Evolutionary conservation across 2,329 filamentous ascomycete genomes (phyloP).

Genomic region (Rutstroemia sp.): DNA sequence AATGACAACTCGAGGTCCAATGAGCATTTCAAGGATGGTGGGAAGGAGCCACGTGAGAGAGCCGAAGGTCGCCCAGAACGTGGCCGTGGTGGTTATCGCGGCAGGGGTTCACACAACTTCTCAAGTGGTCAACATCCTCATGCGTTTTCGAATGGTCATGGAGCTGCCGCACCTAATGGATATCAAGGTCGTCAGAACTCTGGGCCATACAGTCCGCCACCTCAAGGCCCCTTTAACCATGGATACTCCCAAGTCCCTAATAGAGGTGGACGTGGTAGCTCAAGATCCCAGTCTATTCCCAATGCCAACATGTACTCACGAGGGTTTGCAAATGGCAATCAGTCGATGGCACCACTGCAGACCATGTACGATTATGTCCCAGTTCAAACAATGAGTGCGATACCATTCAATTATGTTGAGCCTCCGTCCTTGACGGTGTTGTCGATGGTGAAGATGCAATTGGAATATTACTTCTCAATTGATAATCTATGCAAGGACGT

Average conservation of each 20-base stretch:
- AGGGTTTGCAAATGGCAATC: slow-evolving; percentile 28
- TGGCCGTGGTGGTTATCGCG: slow-evolving; percentile 38
- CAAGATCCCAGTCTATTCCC: slow-evolving; percentile 56
- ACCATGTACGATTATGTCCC: slow-evolving; percentile 50
- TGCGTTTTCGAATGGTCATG: slow-evolving; percentile 35
- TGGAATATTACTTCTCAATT: slow-evolving; percentile 95
- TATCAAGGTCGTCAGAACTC: slow-evolving; percentile 24
- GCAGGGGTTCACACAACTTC: slow-evolving; percentile 34
- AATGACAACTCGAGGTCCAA: slow-evolving; percentile 17
- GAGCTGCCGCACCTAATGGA: slow-evolving; percentile 22
- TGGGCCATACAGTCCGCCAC: slow-evolving; percentile 31
- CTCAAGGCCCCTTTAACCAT: slow-evolving; percentile 30
- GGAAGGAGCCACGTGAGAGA: slow-evolving; percentile 28
- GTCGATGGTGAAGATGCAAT: slow-evolving; percentile 39
- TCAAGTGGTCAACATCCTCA: slow-evolving; percentile 28
- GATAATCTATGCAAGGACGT: slow-evolving; percentile 93
- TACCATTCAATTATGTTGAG: slow-evolving; percentile 51
- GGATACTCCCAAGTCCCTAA: slow-evolving; percentile 26
- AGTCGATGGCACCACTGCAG: slow-evolving; percentile 36
- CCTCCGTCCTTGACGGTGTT: slow-evolving; percentile 38
- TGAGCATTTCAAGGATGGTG: slow-evolving; percentile 20
- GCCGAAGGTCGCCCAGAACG: slow-evolving; percentile 34
- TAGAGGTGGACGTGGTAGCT: slow-evolving; percentile 38
- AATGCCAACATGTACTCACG: slow-evolving; percentile 43
- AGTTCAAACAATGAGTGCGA: slow-evolving; percentile 48